Evolutionary conservation across 306 rosid species (phyloP).

Genomic region (Casuarina cunninghamiana): DNA sequence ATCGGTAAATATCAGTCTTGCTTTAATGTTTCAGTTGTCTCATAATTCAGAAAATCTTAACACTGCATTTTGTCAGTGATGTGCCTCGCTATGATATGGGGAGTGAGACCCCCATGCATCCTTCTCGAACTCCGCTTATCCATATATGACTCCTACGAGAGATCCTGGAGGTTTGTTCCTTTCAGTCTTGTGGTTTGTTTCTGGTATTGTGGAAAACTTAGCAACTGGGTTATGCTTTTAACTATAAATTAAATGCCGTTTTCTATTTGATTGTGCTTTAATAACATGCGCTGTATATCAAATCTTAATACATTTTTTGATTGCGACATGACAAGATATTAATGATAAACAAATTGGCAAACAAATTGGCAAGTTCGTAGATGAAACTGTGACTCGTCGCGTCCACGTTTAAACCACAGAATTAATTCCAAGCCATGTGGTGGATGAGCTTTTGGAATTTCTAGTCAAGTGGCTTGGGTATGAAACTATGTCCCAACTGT

Average conservation of each 20-base stretch:
- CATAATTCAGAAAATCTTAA: neutral
- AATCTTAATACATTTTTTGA: no score
- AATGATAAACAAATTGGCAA: no score
- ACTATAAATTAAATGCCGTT: neutral
- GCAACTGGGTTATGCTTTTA: neutral
- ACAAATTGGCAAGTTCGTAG: no score
- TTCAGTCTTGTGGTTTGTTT: conserved; percentile 13
- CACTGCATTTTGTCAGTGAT: conserved; percentile 52
- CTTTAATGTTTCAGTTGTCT: conserved; percentile 8
- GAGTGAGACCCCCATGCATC: conserved; percentile 99
- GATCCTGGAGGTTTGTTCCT: conserved; percentile 82
- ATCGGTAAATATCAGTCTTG: conserved; percentile 56
- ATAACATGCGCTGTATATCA: no score
- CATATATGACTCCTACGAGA: conserved; percentile 96
- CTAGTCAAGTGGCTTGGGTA: no score
- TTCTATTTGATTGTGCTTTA: neutral
- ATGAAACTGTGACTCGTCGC: no score
- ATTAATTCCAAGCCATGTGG: no score
- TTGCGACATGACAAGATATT: no score
- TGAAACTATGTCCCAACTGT: no score
- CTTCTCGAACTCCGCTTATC: conserved; percentile 97
- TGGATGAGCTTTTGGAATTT: no score
- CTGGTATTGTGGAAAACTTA: neutral
- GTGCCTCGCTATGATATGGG: conserved; percentile 84
- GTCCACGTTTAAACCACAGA: no score